phyloP scores from a whole-genome alignment of 352 stramenopile species.

The Phytophthora colocasiae region DNA sequence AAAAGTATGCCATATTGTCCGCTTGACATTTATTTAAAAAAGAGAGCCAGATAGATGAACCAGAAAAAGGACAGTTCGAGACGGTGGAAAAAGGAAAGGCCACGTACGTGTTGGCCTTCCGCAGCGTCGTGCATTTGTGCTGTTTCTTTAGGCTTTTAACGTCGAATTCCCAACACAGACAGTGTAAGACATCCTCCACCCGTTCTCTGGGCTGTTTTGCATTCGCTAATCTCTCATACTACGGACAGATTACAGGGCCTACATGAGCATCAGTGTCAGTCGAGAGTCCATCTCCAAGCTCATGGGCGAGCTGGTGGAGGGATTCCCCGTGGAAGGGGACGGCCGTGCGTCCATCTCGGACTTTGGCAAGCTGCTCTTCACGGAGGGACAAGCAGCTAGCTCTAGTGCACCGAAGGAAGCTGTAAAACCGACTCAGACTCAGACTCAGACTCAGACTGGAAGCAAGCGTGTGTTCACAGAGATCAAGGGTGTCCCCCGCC shows the following conservation, averaged over 20 bases:
- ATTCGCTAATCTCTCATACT: constrained; percentile 13
- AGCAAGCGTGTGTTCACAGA: constrained; percentile 84
- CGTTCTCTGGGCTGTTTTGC: constrained; percentile 21
- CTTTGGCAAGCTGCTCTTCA: constrained; percentile 88
- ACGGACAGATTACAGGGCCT: neutral
- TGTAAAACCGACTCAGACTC: constrained; percentile 1
- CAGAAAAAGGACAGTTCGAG: too few species aligned
- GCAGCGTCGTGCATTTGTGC: constrained; percentile 23
- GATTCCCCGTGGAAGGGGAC: constrained; percentile 80
- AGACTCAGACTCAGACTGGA: constrained; percentile 31
- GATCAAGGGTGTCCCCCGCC: constrained; percentile 83
- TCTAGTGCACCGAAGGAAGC: constrained; percentile 5
- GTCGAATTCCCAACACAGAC: neutral
- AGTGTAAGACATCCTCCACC: constrained; percentile 12
- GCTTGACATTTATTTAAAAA: too few species aligned
- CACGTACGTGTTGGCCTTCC: constrained; percentile 6
- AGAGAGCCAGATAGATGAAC: too few species aligned
- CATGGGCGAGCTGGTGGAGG: constrained; percentile 86
- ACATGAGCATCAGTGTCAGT: constrained; percentile 82
- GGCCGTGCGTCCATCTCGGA: constrained; percentile 85
- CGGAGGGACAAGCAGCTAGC: constrained; percentile 60
- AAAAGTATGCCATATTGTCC: neutral
- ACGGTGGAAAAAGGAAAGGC: constrained; percentile 5
- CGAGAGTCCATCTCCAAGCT: constrained; percentile 88
- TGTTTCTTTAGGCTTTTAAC: neutral